Evolutionary conservation across 1,139 yeast species (phyloP), one percentile per base, ranked within the genome.

Genomic region (Yamadazyma spencermartinsiae): DNA sequence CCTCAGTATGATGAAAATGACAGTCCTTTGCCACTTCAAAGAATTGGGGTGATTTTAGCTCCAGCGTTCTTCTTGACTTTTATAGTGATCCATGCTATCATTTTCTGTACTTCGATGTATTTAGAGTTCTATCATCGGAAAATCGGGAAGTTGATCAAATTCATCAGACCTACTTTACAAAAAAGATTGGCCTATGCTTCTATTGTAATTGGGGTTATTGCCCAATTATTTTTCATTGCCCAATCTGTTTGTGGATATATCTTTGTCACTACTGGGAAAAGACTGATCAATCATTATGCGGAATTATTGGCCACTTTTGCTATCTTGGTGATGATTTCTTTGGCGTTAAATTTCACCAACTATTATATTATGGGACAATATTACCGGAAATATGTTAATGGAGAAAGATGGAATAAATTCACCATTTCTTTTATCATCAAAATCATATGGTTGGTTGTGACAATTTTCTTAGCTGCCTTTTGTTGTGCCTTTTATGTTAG

Each of bases 351-450:
- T 44, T 60, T 60, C 45, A 53, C 55, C 40, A 60, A 60, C 42
- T 60, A 60, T 42, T 60, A 58, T 45, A 60, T 60, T 37, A 59
- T 60, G 65, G 65, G 65, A 17, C 63, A 59, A 41, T 60, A 60
- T 44, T 60, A 59, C 43, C 46, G 52, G 24, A 56, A 58, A 40
- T 60, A 58, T 36, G 65, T 59, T 33, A 60, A 60, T 38, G 63
- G 65, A 2, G 64, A 60, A 40, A 52, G 50, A 36, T 60, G 64
- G 64, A 60, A 60, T 45, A 45, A 49, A 35, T 60, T 60, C 45
- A 60, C 62, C 39, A 58, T 62, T 36, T 61, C 68, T 13, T 64
- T 63, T 40, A 50, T 60, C 33, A 27, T 60, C 34, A 63, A 63
- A 45, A 57, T 61, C 20, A 44, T 51, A 35, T 63, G 68, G 68